Conservation (phyloP, 2,329 filamentous ascomycete species). For the Colletotrichum sublineola region DNA sequence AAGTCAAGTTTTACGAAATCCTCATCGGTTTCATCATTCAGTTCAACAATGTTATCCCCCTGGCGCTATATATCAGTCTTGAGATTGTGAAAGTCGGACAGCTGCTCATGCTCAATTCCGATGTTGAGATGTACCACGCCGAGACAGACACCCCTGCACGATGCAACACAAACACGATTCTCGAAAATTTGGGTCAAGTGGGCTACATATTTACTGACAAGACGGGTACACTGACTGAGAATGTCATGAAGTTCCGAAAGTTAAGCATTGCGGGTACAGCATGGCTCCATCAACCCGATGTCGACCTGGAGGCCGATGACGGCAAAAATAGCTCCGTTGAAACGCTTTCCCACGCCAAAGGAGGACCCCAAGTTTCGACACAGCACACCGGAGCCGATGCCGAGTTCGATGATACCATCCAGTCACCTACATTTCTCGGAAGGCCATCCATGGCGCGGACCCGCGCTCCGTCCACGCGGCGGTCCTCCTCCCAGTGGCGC, state of each 20-base stretch:
- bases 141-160: conserved; percentile 87
- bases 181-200: conserved; percentile 93
- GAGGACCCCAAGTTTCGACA: conserved; percentile 11
- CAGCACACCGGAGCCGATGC: conserved; percentile 24
- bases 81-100: conserved; percentile 86
- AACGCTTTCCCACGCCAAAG: conserved; percentile 19
- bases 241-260: conserved; percentile 95
- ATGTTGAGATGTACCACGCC: conserved; percentile 92
- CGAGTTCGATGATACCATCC: conserved; percentile 12
- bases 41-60: conserved; percentile 95
- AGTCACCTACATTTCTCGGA: conserved; percentile 18
- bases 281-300: conserved; percentile 86
- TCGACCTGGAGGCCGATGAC: conserved; percentile 57
- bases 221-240: conserved; percentile 93
- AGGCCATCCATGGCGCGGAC: conserved; percentile 47
- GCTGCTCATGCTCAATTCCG: conserved; percentile 82
- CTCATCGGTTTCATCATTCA: conserved; percentile 94
- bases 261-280: conserved; percentile 90
- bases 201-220: conserved; percentile 95
- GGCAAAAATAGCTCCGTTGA: conserved; percentile 15
- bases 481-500: conserved; percentile 65
- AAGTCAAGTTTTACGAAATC: conserved; percentile 83
- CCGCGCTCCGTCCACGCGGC: conserved; percentile 50
- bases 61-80: conserved; percentile 91
- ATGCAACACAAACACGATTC: conserved; percentile 93